These are phyloP conservation scores for Polytolypa hystricis DNA, from an alignment of 2,329 filamentous ascomycete genomes.

Conservation along the genomic window DNA sequence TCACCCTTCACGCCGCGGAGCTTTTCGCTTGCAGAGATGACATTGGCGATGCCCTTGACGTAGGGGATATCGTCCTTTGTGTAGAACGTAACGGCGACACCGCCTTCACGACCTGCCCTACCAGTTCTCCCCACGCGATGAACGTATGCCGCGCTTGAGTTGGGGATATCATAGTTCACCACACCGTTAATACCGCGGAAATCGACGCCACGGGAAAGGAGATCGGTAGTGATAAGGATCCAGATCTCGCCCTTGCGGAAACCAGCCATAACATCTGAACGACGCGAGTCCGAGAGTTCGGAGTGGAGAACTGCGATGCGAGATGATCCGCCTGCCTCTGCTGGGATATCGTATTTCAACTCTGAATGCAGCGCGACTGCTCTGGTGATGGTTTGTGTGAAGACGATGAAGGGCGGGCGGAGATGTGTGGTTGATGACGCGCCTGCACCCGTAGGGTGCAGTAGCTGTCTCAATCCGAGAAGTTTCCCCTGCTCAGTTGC, in stretches of 20 bases:
- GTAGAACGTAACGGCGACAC: conserved; percentile 86
- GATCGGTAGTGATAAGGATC: conserved; percentile 92
- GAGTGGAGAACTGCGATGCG: conserved; percentile 87
- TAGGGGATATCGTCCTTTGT: conserved; percentile 88
- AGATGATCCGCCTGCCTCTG: conserved; percentile 70
- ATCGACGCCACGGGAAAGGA: conserved; percentile 84
- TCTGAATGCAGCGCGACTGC: conserved; percentile 81
- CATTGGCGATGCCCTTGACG: conserved; percentile 84
- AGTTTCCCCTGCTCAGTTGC: conserved; percentile 91
- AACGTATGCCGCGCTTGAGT: conserved; percentile 80
- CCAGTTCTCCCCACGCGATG: conserved; percentile 89
- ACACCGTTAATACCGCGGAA: conserved; percentile 93
- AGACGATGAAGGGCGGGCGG: conserved; percentile 83
- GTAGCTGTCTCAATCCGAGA: conserved; percentile 75
- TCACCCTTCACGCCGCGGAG: conserved; percentile 43
- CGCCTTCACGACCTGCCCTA: conserved; percentile 73
- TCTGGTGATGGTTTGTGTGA: conserved; percentile 89
- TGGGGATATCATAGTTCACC: conserved; percentile 94
- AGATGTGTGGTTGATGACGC: conserved; percentile 40
- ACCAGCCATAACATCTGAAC: conserved; percentile 71
- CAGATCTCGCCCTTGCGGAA: conserved; percentile 91
- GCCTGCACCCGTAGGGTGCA: conserved; percentile 59
- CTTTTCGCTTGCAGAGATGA: conserved; percentile 74
- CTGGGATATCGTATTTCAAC: conserved; percentile 85
- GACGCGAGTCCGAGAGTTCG: conserved; percentile 62